Evolutionary conservation across 805 yeast genomes (phyloP).

Genomic region (Candida yuanshanica): DNA sequence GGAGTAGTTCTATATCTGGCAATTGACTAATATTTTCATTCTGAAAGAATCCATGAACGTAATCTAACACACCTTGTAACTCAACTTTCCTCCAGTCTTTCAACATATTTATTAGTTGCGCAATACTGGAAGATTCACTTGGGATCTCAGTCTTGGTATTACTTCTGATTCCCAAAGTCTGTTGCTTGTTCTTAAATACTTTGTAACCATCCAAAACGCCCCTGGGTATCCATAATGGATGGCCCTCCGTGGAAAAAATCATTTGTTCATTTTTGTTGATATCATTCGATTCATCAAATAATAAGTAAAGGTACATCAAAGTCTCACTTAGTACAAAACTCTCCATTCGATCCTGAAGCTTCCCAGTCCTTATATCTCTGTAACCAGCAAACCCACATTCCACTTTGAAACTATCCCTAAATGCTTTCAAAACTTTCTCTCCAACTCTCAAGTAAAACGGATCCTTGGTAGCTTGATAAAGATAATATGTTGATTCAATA

Average conservation of each 20-base stretch:
- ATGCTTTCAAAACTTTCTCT: slow-evolving; percentile 50
- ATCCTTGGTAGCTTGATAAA: slow-evolving; percentile 80
- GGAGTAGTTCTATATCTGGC: not conserved
- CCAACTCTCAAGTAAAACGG: slow-evolving; percentile 81
- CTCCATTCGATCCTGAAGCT: slow-evolving; percentile 79
- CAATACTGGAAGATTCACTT: not conserved
- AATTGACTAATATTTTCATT: not conserved
- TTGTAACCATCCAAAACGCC: slow-evolving; percentile 26
- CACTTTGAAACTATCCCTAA: slow-evolving; percentile 45
- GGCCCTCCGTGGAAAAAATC: slow-evolving; percentile 82
- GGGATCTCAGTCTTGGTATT: not conserved
- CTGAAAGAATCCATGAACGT: not conserved
- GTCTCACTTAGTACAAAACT: slow-evolving; percentile 87
- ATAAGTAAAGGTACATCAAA: slow-evolving; percentile 70
- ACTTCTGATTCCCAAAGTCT: not conserved
- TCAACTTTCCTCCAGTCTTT: slow-evolving; percentile 7
- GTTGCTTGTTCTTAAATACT: not conserved
- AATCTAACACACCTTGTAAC: not conserved
- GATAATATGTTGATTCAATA: slow-evolving; percentile 78
- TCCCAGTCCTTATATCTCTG: slow-evolving; percentile 59
- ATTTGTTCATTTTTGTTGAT: slow-evolving; percentile 38
- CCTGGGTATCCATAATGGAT: slow-evolving; percentile 71
- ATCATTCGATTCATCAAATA: slow-evolving; percentile 65
- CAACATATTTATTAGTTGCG: slow-evolving; percentile 3
- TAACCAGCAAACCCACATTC: slow-evolving; percentile 80